Conservation (phyloP, 1,139 yeast species). For the Debaryomyces subglobosus region DNA sequence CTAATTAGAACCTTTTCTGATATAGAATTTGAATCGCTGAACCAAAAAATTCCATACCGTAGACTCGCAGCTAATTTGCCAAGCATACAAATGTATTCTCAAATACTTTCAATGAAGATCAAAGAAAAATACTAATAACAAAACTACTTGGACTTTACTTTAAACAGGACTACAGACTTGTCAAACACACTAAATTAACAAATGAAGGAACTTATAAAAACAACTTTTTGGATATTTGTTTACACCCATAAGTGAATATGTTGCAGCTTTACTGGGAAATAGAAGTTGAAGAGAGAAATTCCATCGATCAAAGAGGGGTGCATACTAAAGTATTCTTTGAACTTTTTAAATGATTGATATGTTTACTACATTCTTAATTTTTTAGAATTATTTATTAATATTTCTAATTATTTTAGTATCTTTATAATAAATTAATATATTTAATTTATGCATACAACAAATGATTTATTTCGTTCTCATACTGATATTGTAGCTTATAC, state of each 20-base stretch:
- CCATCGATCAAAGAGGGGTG: neutral
- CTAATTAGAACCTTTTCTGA: conserved; percentile 1
- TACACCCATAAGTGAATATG: no score
- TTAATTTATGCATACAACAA: no score
- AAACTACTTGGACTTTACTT: neutral
- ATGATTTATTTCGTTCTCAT: neutral
- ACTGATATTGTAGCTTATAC: neutral
- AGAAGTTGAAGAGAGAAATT: neutral
- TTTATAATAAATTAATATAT: no score
- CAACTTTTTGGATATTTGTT: no score
- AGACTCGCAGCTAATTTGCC: neutral
- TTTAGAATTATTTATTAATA: no score
- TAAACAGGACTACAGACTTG: neutral
- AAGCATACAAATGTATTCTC: neutral
- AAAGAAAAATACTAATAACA: neutral
- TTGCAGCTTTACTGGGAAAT: neutral
- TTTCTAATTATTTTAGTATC: no score
- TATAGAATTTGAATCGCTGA: neutral
- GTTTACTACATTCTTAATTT: no score
- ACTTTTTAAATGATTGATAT: no score
- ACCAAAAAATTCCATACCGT: neutral
- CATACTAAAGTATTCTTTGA: conserved; percentile 1
- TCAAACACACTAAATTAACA: no score
- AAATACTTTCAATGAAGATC: neutral
- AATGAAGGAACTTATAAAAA: no score